Conservation (phyloP, 2,329 filamentous ascomycete genomes). For the Diaporthe velutina region DNA sequence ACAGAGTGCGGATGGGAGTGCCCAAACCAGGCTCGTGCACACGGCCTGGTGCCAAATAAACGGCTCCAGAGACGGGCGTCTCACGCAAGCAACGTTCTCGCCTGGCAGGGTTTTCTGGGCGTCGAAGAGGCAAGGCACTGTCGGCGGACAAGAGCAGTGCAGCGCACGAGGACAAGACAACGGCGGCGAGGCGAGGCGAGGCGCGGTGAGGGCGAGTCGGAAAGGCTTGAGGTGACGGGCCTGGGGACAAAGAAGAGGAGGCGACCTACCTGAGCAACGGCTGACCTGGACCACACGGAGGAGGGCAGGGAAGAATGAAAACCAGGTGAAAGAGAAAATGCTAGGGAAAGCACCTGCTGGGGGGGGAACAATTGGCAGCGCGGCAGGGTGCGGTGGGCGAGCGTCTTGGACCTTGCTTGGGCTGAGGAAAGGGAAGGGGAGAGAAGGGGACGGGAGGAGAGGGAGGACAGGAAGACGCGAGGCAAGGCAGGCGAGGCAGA, state of each 20-base stretch:
- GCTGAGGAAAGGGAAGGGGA: conserved; percentile 16
- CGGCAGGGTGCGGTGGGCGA: conserved; percentile 36
- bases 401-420: conserved; percentile 38
- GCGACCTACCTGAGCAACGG: conserved; percentile 3
- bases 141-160: background rate
- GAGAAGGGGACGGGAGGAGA: conserved; percentile 4
- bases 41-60: background rate
- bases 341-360: conserved; percentile 37
- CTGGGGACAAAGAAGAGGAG: conserved; percentile 6
- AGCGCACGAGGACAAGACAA: background rate
- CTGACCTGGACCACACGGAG: conserved; percentile 6
- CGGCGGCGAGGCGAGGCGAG: background rate
- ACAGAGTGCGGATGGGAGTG: background rate
- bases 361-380: conserved; percentile 39
- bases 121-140: background rate
- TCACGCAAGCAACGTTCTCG: background rate
- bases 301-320: conserved; percentile 28
- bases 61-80: background rate
- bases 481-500: conserved; percentile 13
- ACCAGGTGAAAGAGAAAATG: conserved; percentile 39
- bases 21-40: background rate
- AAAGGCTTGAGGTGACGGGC: conserved; percentile 19
- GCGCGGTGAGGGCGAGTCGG: too few relatives aligned
- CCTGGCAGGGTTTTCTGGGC: background rate
- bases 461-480: conserved; percentile 8